These are phyloP conservation scores for Quercus phellos DNA, from an alignment of 331 rosid genomes.

Conservation along the genomic window DNA sequence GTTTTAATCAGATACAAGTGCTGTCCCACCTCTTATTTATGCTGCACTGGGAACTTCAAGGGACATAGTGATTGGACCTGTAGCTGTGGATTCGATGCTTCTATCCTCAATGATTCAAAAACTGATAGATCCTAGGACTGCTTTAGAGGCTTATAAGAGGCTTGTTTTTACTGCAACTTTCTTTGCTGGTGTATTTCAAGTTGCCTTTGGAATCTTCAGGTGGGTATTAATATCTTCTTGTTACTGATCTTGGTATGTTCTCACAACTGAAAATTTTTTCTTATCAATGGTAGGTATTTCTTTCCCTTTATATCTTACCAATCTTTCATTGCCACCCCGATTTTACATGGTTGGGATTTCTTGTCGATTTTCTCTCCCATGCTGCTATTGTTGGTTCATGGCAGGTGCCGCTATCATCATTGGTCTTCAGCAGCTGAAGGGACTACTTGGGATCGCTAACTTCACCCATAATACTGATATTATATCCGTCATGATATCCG, in stretches of 20 bases:
- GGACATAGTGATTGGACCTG: slow-evolving; percentile 71
- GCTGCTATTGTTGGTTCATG: slow-evolving; percentile 59
- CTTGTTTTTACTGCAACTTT: slow-evolving; percentile 61
- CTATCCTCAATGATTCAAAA: slow-evolving; percentile 54
- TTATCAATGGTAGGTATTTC: neutral
- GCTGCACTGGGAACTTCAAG: slow-evolving; percentile 72
- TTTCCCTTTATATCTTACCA: no score
- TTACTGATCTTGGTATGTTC: neutral
- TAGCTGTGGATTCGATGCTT: slow-evolving; percentile 63
- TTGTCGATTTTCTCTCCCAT: slow-evolving; percentile 64
- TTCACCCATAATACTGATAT: slow-evolving; percentile 55
- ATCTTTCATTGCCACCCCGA: no score
- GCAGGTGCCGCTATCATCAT: slow-evolving; percentile 64
- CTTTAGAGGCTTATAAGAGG: slow-evolving; percentile 52
- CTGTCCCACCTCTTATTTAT: slow-evolving; percentile 67
- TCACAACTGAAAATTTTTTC: no score
- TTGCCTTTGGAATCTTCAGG: slow-evolving; percentile 63
- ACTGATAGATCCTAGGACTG: slow-evolving; percentile 44
- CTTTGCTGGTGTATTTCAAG: slow-evolving; percentile 70
- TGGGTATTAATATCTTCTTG: neutral
- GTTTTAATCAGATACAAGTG: slow-evolving; percentile 46
- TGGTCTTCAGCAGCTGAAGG: slow-evolving; percentile 68
- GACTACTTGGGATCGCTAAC: slow-evolving; percentile 49
- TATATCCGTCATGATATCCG: slow-evolving; percentile 52
- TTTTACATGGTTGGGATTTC: slow-evolving; percentile 53